These are phyloP conservation scores for Ceratobasidium sp. DNA, from an alignment of 1,284 basidiomycete genomes.

Conservation along the genomic window DNA sequence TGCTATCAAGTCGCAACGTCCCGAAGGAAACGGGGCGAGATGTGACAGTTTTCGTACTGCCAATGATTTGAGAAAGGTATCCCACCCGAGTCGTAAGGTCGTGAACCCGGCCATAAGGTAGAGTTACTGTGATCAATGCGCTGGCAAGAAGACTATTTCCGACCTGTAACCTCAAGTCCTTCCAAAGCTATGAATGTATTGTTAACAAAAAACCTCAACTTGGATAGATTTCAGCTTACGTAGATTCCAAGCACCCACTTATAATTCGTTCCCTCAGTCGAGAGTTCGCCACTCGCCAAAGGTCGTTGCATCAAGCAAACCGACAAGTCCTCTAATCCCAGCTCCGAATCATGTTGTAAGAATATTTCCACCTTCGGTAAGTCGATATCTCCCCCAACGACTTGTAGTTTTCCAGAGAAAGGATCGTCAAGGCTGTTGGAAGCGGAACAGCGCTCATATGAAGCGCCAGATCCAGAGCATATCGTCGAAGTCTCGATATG, in stretches of 20 bases:
- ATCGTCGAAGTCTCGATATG: constrained; percentile 14
- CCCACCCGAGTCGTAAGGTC: not conserved
- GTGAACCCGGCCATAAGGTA: not conserved
- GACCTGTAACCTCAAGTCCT: not conserved
- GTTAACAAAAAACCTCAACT: too few relatives aligned
- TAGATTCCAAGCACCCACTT: constrained; percentile 15
- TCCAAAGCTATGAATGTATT: not conserved
- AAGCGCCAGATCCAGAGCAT: not conserved
- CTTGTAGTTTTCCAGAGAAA: not conserved
- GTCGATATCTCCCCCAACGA: not conserved
- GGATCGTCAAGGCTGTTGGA: not conserved
- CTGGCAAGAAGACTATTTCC: not conserved
- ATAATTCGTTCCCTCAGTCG: too few relatives aligned
- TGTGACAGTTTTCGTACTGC: not conserved
- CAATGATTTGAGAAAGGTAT: constrained; percentile 13
- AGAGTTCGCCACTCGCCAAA: not conserved
- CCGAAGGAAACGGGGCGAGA: not conserved
- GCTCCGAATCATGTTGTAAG: not conserved
- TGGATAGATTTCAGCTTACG: not conserved
- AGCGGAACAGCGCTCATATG: not conserved
- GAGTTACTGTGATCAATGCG: not conserved
- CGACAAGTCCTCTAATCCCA: not conserved
- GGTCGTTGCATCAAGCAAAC: constrained; percentile 1
- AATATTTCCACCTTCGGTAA: not conserved
- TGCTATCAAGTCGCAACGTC: not conserved